These are phyloP conservation scores for Calonectria pseudoturangicola DNA, from an alignment of 2,329 filamentous ascomycete species.

Conservation along the genomic window DNA sequence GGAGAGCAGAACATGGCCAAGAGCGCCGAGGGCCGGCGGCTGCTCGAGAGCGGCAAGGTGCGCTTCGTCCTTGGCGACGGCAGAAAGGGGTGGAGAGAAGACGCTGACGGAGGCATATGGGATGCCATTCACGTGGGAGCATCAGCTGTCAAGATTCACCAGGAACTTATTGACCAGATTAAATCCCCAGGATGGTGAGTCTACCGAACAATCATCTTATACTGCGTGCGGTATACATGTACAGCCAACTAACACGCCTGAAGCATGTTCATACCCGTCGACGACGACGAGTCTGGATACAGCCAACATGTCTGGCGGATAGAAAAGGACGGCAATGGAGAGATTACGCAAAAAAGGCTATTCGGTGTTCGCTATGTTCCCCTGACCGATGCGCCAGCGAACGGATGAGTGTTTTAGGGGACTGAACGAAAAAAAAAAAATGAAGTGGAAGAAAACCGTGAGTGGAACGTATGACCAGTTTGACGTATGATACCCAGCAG, in stretches of 20 bases:
- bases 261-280: conserved; percentile 86
- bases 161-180: conserved; percentile 84
- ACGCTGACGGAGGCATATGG: conserved; percentile 75
- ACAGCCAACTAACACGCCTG: too few relatives aligned
- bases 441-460: neutral
- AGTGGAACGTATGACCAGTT: conserved; percentile 26
- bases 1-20: conserved; percentile 80
- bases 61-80: conserved; percentile 86
- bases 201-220: too few relatives aligned
- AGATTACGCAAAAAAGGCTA: conserved; percentile 75
- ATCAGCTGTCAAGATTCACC: conserved; percentile 83
- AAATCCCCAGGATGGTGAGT: conserved; percentile 81
- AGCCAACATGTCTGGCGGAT: conserved; percentile 83
- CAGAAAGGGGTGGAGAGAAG: conserved; percentile 74
- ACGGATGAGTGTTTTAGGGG: conserved; percentile 9
- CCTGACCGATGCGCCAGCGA: conserved; percentile 79
- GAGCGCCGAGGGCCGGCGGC: conserved; percentile 71
- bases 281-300: conserved; percentile 67
- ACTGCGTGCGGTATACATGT: too few relatives aligned
- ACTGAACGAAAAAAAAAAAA: neutral
- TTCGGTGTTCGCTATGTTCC: conserved; percentile 87
- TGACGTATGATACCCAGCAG: conserved; percentile 34
- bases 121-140: conserved; percentile 98
- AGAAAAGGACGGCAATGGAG: conserved; percentile 81
- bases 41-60: conserved; percentile 80